Conservation (phyloP, 331 rosid species). For the Malus hybrid region DNA sequence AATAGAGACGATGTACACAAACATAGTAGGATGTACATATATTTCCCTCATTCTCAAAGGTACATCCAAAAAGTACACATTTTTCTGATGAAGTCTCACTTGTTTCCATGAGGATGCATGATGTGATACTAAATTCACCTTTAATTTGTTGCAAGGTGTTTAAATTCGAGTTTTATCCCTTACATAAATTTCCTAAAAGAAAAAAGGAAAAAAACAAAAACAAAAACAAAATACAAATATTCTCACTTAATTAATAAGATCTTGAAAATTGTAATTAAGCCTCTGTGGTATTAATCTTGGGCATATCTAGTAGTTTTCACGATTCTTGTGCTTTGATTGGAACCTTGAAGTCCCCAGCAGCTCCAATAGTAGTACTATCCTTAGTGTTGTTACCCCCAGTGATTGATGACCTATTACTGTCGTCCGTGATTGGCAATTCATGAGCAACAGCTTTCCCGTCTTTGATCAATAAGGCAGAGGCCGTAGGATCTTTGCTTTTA, state of each 20-base stretch:
- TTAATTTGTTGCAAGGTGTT: background rate
- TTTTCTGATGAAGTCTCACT: background rate
- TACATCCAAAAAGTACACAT: background rate
- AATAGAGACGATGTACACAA: background rate
- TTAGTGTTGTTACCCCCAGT: background rate
- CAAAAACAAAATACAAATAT: background rate
- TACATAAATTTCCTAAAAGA: background rate
- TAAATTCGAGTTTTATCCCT: background rate
- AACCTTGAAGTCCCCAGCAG: background rate
- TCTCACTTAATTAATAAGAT: background rate
- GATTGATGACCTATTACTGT: constrained; percentile 13
- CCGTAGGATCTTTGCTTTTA: constrained; percentile 52
- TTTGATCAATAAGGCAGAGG: constrained; percentile 3
- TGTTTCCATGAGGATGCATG: background rate
- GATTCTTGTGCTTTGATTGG: constrained; percentile 9
- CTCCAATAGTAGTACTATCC: background rate
- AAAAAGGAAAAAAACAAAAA: background rate
- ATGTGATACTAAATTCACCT: background rate
- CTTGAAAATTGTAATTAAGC: background rate
- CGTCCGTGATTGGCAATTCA: constrained; percentile 46
- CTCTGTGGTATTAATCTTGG: background rate
- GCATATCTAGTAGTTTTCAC: background rate
- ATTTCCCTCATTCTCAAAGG: background rate
- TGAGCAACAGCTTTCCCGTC: constrained; percentile 26
- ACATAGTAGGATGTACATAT: background rate